Conservation (phyloP, 2,329 filamentous ascomycete genomes). For the Botrytis fabae region DNA sequence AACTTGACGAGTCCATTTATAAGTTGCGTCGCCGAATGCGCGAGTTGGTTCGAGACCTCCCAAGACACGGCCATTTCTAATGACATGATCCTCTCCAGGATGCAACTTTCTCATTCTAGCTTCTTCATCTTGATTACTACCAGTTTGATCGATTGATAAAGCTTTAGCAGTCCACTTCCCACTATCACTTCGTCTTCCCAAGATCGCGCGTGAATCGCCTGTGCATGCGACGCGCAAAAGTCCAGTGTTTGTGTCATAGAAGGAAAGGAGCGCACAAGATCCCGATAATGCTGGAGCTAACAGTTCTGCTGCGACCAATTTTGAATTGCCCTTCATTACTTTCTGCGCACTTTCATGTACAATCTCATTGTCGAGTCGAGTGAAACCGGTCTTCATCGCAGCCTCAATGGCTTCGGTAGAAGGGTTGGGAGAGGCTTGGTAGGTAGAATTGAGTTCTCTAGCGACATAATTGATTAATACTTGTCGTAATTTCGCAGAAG, state of each 20-base stretch:
- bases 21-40: constrained; percentile 93
- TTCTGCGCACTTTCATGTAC: constrained; percentile 90
- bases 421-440: constrained; percentile 73
- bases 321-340: constrained; percentile 84
- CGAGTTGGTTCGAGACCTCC: constrained; percentile 90
- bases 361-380: constrained; percentile 88
- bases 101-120: constrained; percentile 82
- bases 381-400: constrained; percentile 91
- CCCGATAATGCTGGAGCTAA: constrained; percentile 91
- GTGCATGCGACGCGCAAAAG: constrained; percentile 92
- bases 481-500: constrained; percentile 91
- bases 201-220: constrained; percentile 91
- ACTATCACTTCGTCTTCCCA: constrained; percentile 73
- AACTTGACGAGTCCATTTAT: constrained; percentile 91
- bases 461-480: constrained; percentile 90
- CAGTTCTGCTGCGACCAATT: constrained; percentile 85
- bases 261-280: constrained; percentile 94
- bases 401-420: constrained; percentile 78
- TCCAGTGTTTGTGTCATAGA: constrained; percentile 88
- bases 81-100: constrained; percentile 83
- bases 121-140: constrained; percentile 80
- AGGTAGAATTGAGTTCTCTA: constrained; percentile 87
- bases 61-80: constrained; percentile 85
- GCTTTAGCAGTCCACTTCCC: constrained; percentile 93
- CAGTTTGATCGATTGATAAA: constrained; percentile 91